phyloP scores from a whole-genome alignment of 345 rosid genomes.

The Erucastrum elatum region DNA sequence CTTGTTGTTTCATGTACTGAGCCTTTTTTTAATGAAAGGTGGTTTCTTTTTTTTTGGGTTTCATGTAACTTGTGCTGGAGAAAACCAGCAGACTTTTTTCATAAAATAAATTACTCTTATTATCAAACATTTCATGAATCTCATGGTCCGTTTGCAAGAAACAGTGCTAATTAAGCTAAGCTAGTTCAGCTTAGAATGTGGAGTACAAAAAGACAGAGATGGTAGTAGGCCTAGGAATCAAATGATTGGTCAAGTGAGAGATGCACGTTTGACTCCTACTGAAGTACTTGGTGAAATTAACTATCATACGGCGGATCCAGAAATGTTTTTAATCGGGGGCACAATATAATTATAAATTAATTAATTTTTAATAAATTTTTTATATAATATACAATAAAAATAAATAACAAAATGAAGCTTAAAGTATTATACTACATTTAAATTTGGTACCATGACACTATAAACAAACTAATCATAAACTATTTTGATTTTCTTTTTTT shows the following conservation, averaged over 20 bases:
- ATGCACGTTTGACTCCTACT: neutral
- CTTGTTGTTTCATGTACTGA: conserved; percentile 15
- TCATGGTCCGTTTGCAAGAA: neutral
- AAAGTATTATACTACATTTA: too few species aligned
- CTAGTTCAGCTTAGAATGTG: neutral
- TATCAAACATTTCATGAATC: neutral
- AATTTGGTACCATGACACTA: too few species aligned
- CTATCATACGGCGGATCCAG: too few species aligned
- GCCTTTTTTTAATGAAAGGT: conserved; percentile 22
- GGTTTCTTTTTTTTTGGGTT: conserved; percentile 19
- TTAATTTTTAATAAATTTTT: too few species aligned
- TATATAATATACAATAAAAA: too few species aligned
- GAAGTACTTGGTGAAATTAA: neutral
- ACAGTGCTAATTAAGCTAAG: neutral
- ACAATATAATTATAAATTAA: too few species aligned
- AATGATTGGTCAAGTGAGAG: neutral
- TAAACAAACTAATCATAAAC: too few species aligned
- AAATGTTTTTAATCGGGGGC: too few species aligned
- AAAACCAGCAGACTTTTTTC: conserved; percentile 16
- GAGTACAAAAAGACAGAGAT: neutral
- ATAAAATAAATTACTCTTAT: conserved; percentile 12
- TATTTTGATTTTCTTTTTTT: too few species aligned
- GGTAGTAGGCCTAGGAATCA: neutral
- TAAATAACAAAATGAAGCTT: too few species aligned
- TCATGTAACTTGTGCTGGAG: conserved; percentile 33